Evolutionary conservation across 768 basidiomycete species (phyloP).

Genomic region (Lentinula sp.): DNA sequence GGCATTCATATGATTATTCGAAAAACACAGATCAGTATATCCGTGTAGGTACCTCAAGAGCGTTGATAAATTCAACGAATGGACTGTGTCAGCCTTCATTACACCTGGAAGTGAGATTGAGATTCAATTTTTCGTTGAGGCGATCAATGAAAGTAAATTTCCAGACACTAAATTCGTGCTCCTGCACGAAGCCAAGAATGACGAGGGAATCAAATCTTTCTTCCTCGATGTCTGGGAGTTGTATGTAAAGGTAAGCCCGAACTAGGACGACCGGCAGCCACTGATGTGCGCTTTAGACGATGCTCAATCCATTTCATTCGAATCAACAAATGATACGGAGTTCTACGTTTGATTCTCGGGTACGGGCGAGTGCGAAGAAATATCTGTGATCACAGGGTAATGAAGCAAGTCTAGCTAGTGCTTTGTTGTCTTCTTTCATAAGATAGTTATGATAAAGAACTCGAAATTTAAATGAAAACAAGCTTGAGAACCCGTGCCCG

Average conservation of each 20-base stretch:
- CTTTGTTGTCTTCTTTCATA: not conserved
- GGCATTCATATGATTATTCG: not conserved
- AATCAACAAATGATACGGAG: slow-evolving; percentile 82
- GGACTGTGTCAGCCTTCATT: slow-evolving; percentile 95
- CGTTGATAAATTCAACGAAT: slow-evolving; percentile 97
- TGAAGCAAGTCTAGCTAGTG: not conserved
- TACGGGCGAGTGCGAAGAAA: slow-evolving; percentile 84
- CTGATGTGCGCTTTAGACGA: slow-evolving; percentile 44
- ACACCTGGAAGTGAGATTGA: slow-evolving; percentile 82
- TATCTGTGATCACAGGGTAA: slow-evolving; percentile 41
- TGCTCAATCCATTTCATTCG: slow-evolving; percentile 95
- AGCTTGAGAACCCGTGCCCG: too few relatives aligned
- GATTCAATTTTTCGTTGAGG: not conserved
- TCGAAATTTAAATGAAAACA: too few relatives aligned
- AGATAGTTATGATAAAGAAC: too few relatives aligned
- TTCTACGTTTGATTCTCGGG: slow-evolving; percentile 73
- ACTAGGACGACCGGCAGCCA: not conserved
- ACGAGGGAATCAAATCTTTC: slow-evolving; percentile 92
- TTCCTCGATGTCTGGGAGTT: slow-evolving; percentile 96
- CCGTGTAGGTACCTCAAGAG: slow-evolving; percentile 82
- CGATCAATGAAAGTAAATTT: slow-evolving; percentile 6
- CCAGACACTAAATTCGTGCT: slow-evolving; percentile 93
- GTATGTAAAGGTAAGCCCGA: slow-evolving; percentile 79
- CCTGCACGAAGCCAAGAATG: slow-evolving; percentile 93
- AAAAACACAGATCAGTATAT: slow-evolving; percentile 3